phyloP scores from a whole-genome alignment of 352 stramenopile genomes.

The Globisporangium okanoganense region DNA sequence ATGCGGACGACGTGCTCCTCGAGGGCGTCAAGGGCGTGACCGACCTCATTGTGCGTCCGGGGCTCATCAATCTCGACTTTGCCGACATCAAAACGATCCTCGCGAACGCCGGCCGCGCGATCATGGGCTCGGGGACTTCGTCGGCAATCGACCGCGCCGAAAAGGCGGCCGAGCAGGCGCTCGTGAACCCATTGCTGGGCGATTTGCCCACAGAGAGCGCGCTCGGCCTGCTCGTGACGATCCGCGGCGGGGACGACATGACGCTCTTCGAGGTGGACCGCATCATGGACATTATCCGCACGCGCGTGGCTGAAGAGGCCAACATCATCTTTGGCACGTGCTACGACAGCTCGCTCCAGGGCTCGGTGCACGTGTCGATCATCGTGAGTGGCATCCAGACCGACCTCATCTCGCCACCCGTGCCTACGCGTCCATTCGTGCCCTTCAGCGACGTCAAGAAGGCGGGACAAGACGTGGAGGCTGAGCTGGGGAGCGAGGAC shows the following conservation, averaged over 20 bases:
- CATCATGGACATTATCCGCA: slow-evolving; percentile 87
- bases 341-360: slow-evolving; percentile 79
- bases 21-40: slow-evolving; percentile 96
- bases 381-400: slow-evolving; percentile 88
- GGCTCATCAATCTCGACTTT: slow-evolving; percentile 98
- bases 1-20: slow-evolving; percentile 94
- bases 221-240: slow-evolving; percentile 94
- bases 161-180: slow-evolving; percentile 91
- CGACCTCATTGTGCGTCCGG: slow-evolving; percentile 94
- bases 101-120: slow-evolving; percentile 90
- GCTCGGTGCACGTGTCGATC: slow-evolving; percentile 84
- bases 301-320: slow-evolving; percentile 69
- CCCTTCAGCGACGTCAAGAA: slow-evolving; percentile 41
- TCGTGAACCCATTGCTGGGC: slow-evolving; percentile 93
- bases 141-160: slow-evolving; percentile 74
- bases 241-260: slow-evolving; percentile 92
- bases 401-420: slow-evolving; percentile 74
- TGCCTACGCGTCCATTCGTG: slow-evolving; percentile 43
- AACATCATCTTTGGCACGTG: slow-evolving; percentile 91
- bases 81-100: slow-evolving; percentile 96
- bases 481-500: slow-evolving; percentile 11
- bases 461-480: background rate
- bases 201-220: slow-evolving; percentile 92
- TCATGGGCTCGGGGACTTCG: slow-evolving; percentile 93
- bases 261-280: slow-evolving; percentile 91